phyloP scores from a whole-genome alignment of 139 green algal genomes.

The Tetraselmis striata region DNA sequence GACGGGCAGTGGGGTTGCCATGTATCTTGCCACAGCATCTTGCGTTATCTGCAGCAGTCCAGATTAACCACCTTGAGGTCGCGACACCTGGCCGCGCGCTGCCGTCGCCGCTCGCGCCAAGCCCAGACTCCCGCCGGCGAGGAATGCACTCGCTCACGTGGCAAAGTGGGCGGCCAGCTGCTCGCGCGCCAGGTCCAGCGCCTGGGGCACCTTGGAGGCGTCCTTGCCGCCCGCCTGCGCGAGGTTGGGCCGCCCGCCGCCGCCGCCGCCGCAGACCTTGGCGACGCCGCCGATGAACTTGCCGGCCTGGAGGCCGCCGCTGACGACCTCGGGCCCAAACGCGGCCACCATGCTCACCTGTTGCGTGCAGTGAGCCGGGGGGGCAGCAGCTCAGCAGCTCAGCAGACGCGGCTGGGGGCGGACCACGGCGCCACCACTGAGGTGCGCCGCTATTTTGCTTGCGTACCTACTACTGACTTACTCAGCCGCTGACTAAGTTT shows the following conservation, averaged over 20 bases:
- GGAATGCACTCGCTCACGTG: too few relatives aligned
- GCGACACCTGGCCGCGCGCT: too few relatives aligned
- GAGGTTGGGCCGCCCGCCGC: slow-evolving; percentile 78
- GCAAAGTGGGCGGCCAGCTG: slow-evolving; percentile 23
- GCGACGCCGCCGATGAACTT: slow-evolving; percentile 77
- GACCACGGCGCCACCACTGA: too few relatives aligned
- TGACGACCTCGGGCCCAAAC: slow-evolving; percentile 43
- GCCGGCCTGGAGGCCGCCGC: slow-evolving; percentile 62
- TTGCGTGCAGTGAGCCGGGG: slow-evolving; percentile 25
- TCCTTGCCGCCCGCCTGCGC: slow-evolving; percentile 84
- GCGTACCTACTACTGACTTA: too few relatives aligned
- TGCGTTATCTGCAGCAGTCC: too few relatives aligned
- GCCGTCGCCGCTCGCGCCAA: too few relatives aligned
- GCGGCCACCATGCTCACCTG: slow-evolving; percentile 71
- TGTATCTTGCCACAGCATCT: too few relatives aligned
- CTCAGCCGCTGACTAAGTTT: too few relatives aligned
- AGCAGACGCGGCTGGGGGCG: slow-evolving; percentile 68
- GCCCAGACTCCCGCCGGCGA: too few relatives aligned
- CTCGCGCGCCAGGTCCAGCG: slow-evolving; percentile 19
- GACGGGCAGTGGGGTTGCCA: too few relatives aligned
- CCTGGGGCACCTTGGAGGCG: slow-evolving; percentile 37
- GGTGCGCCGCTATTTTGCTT: too few relatives aligned
- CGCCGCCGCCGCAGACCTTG: slow-evolving; percentile 84
- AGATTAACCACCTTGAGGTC: too few relatives aligned
- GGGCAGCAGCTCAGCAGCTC: slow-evolving; percentile 62